phyloP scores from a whole-genome alignment of 345 rosid genomes.

The Citrus glauca region DNA sequence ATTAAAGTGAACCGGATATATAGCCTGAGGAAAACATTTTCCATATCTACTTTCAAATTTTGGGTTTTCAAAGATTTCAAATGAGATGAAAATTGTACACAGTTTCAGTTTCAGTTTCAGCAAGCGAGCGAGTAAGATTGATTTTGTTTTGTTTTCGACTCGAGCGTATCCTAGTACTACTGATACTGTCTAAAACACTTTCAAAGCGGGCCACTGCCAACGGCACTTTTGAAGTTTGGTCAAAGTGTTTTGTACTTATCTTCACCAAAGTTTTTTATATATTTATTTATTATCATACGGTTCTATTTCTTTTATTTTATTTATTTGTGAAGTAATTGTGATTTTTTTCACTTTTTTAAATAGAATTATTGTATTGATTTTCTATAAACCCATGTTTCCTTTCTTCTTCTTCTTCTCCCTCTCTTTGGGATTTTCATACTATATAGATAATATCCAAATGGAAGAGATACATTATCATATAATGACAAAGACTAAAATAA shows the following conservation, averaged over 20 bases:
- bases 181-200: neutral
- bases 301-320: neutral
- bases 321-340: too few species aligned
- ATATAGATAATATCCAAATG: too few species aligned
- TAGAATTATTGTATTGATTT: too few species aligned
- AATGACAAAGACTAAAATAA: too few species aligned
- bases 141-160: neutral
- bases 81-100: neutral
- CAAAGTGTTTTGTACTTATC: neutral
- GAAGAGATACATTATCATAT: neutral
- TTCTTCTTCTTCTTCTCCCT: too few species aligned
- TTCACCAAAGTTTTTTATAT: neutral
- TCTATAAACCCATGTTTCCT: too few species aligned
- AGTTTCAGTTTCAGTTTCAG: neutral
- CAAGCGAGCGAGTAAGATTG: neutral
- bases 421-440: too few species aligned
- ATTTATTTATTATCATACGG: too few species aligned
- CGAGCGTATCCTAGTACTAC: too few species aligned
- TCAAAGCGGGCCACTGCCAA: neutral
- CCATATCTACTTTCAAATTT: neutral
- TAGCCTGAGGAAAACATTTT: neutral
- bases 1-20: neutral
- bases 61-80: neutral
- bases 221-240: neutral
- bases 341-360: too few species aligned